These are phyloP conservation scores for Albifimbria verrucaria DNA, from an alignment of 2,329 filamentous ascomycete species.

Conservation along the genomic window DNA sequence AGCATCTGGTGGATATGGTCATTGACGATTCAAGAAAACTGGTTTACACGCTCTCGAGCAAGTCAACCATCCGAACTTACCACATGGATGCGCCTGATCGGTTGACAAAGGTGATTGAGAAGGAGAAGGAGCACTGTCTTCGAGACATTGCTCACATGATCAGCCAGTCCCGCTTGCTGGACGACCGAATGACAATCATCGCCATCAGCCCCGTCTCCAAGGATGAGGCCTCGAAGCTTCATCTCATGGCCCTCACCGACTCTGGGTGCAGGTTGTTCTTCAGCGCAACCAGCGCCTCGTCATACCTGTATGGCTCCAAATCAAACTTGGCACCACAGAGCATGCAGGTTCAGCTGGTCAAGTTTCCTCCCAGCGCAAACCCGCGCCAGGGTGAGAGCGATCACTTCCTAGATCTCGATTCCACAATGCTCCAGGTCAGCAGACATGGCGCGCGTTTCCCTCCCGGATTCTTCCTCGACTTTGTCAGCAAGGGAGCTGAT, in stretches of 20 bases:
- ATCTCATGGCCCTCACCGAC: constrained; percentile 85
- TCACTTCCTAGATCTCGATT: constrained; percentile 43
- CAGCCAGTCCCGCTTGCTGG: constrained; percentile 67
- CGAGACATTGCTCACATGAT: constrained; percentile 85
- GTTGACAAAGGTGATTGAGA: constrained; percentile 63
- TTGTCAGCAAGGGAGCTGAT: constrained; percentile 63
- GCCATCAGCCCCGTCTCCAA: constrained; percentile 82
- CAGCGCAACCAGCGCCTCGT: constrained; percentile 79
- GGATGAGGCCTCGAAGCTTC: constrained; percentile 75
- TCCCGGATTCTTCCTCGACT: constrained; percentile 88
- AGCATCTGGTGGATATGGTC: constrained; percentile 73
- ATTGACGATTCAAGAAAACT: constrained; percentile 86
- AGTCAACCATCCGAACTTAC: constrained; percentile 87
- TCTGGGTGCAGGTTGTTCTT: constrained; percentile 91
- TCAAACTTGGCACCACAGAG: constrained; percentile 73
- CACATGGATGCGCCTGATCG: constrained; percentile 69
- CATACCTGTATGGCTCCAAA: constrained; percentile 58
- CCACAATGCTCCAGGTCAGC: constrained; percentile 45
- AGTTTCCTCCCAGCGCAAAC: constrained; percentile 68
- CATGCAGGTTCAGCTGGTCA: constrained; percentile 97
- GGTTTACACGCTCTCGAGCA: constrained; percentile 85
- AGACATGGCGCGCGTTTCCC: constrained; percentile 62
- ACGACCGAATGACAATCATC: constrained; percentile 68
- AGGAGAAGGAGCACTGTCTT: constrained; percentile 58
- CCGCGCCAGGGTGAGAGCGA: constrained; percentile 33